A percentile compares a stretch with the other conserved stretches of the same genome.
phyloP scores from a whole-genome alignment of 1,139 yeast genomes.

The Scheffersomyces cryptocercus region DNA sequence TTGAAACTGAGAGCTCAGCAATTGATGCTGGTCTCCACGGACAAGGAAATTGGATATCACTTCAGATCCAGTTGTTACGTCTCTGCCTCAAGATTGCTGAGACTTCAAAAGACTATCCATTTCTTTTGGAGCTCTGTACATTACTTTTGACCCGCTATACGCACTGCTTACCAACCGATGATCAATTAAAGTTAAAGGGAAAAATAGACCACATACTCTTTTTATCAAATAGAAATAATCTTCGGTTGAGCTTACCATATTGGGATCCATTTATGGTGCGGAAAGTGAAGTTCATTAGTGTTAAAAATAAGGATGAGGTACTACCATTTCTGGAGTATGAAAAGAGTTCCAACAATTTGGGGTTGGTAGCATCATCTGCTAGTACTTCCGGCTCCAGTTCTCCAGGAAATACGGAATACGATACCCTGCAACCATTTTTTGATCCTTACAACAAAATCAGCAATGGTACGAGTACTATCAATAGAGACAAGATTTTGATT shows the following conservation, averaged over 20 bases:
- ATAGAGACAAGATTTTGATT: conserved; percentile 43
- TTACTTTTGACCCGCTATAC: conserved; percentile 55
- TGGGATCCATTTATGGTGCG: conserved; percentile 76
- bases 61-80: conserved; percentile 59
- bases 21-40: conserved; percentile 23
- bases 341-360: conserved; percentile 9
- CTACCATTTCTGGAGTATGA: conserved; percentile 36
- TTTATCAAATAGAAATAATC: conserved; percentile 16
- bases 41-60: conserved; percentile 50
- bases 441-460: conserved; percentile 33
- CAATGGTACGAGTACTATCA: conserved; percentile 9
- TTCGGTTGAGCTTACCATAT: conserved; percentile 37
- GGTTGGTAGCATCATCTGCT: conserved; percentile 8
- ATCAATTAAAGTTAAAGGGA: conserved; percentile 33
- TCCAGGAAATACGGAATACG: conserved; percentile 1
- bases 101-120: conserved; percentile 46
- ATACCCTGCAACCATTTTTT: conserved; percentile 18
- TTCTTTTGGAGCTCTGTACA: conserved; percentile 49
- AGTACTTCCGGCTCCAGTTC: not conserved
- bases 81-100: conserved; percentile 58
- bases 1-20: conserved; percentile 27
- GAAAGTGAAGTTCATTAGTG: conserved; percentile 38
- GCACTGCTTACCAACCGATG: conserved; percentile 46
- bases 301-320: conserved; percentile 26
- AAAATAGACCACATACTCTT: conserved; percentile 25